Conservation (phyloP, 2,329 filamentous ascomycete species). For the Ophiocordyceps sinensis region DNA sequence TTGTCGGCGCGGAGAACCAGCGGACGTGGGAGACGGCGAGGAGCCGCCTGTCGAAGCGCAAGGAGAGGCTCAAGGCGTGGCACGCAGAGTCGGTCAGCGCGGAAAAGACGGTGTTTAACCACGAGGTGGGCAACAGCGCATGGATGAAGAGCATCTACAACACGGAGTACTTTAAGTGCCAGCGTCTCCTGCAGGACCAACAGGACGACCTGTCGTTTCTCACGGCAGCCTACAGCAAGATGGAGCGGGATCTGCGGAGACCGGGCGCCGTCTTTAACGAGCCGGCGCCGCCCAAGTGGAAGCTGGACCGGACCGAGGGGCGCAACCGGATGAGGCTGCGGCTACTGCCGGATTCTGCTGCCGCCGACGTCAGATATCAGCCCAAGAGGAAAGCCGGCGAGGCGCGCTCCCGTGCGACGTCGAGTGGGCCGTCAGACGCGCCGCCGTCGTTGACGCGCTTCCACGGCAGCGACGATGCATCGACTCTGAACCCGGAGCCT, state of each 20-base stretch:
- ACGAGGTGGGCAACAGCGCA: constrained; percentile 72
- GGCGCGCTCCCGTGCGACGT: constrained; percentile 14
- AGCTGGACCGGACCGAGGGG: constrained; percentile 88
- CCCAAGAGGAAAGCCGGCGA: constrained; percentile 59
- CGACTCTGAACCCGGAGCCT: constrained; percentile 10
- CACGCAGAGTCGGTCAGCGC: constrained; percentile 50
- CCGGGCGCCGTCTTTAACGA: constrained; percentile 71
- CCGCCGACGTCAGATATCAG: constrained; percentile 59
- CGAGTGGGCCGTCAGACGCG: constrained; percentile 6
- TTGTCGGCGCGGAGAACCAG: constrained; percentile 68
- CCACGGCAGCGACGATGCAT: constrained; percentile 8
- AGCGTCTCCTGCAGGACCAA: constrained; percentile 79
- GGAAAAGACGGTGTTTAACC: constrained; percentile 62
- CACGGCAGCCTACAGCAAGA: constrained; percentile 58
- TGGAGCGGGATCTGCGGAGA: constrained; percentile 63
- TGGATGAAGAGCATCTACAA: constrained; percentile 95
- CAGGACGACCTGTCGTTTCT: constrained; percentile 79
- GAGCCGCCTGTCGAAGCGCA: constrained; percentile 55
- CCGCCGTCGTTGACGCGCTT: constrained; percentile 7
- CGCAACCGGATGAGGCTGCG: constrained; percentile 88
- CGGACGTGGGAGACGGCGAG: constrained; percentile 64
- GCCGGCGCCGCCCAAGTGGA: constrained; percentile 58
- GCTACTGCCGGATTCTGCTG: constrained; percentile 62
- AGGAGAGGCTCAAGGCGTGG: constrained; percentile 74
- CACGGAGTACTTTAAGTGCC: constrained; percentile 83